phyloP scores from a whole-genome alignment of 768 basidiomycete species.

The Dacryopinax primogenitus region DNA sequence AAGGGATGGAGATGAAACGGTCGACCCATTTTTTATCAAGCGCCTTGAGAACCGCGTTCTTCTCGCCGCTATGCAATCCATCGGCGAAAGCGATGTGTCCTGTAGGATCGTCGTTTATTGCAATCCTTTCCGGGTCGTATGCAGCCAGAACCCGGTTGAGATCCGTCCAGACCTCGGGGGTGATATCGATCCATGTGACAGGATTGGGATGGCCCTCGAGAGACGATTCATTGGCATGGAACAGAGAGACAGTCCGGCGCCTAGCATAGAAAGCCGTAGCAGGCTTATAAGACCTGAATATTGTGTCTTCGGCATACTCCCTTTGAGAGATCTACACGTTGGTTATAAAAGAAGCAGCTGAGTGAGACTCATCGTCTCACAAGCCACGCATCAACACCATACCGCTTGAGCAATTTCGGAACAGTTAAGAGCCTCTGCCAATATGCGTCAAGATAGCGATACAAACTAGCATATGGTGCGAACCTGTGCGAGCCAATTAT shows the following conservation, averaged over 20 bases:
- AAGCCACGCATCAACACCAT: slow-evolving; percentile 36
- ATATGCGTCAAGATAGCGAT: neutral
- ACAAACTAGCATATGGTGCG: neutral
- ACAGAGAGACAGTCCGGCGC: slow-evolving; percentile 38
- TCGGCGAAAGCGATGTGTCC: slow-evolving; percentile 36
- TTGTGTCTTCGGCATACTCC: slow-evolving; percentile 43
- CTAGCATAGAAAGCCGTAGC: slow-evolving; percentile 39
- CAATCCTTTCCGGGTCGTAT: slow-evolving; percentile 33
- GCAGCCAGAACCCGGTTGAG: slow-evolving; percentile 29
- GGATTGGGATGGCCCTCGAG: slow-evolving; percentile 32
- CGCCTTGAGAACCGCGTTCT: slow-evolving; percentile 28
- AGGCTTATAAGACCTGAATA: slow-evolving; percentile 41
- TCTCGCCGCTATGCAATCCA: slow-evolving; percentile 41
- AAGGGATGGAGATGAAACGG: slow-evolving; percentile 32
- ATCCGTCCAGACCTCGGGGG: slow-evolving; percentile 37
- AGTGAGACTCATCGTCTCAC: slow-evolving; percentile 20
- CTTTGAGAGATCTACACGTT: slow-evolving; percentile 27
- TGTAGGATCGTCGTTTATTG: slow-evolving; percentile 34
- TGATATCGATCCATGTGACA: slow-evolving; percentile 39
- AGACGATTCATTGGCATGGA: slow-evolving; percentile 35
- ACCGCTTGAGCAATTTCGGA: slow-evolving; percentile 33
- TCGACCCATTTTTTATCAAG: slow-evolving; percentile 35
- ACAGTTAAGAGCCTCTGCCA: slow-evolving; percentile 31
- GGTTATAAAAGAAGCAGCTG: neutral
- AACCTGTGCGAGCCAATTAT: neutral